Conservation (phyloP, 257 asterid species). For the Jacaranda mimosifolia region DNA sequence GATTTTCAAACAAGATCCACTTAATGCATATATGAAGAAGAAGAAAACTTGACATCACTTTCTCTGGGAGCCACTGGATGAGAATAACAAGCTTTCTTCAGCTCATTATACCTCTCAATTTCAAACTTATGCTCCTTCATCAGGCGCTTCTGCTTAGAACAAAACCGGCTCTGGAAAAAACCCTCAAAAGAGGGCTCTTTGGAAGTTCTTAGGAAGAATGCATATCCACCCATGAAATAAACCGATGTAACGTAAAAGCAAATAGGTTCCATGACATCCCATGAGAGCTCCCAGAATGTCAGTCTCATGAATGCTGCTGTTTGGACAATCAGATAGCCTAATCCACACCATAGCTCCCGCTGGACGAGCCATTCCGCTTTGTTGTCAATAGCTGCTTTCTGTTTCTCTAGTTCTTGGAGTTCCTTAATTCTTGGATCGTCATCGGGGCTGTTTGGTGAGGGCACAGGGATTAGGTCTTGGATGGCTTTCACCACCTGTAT, state of each 20-base stretch:
- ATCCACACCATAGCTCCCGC: conserved; percentile 80
- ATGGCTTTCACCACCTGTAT: conserved; percentile 92
- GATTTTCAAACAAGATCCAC: conserved; percentile 17
- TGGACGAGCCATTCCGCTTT: conserved; percentile 60
- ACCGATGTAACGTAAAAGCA: conserved; percentile 83
- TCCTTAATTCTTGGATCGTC: conserved; percentile 66
- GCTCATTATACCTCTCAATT: conserved; percentile 60
- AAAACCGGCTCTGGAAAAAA: conserved; percentile 73
- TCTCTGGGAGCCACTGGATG: conserved; percentile 2
- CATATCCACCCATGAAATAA: conserved; percentile 84
- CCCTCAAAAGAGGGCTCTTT: conserved; percentile 89
- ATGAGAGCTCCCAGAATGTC: conserved; percentile 91
- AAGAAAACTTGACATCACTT: conserved; percentile 21
- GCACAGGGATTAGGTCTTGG: conserved; percentile 64
- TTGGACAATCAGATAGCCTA: conserved; percentile 68
- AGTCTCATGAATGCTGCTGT: conserved; percentile 91
- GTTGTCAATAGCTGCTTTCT: conserved; percentile 62
- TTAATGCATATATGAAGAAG: conserved; percentile 21
- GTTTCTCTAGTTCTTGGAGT: conserved; percentile 68
- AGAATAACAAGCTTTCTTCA: conserved; percentile 57
- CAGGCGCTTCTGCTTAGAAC: conserved; percentile 64
- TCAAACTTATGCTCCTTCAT: conserved; percentile 67
- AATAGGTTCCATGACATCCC: conserved; percentile 99
- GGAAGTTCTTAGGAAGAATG: conserved; percentile 75
- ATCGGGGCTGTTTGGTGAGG: conserved; percentile 38